phyloP scores from a whole-genome alignment of 1,284 basidiomycete species.

The Heterobasidion occidentale region DNA sequence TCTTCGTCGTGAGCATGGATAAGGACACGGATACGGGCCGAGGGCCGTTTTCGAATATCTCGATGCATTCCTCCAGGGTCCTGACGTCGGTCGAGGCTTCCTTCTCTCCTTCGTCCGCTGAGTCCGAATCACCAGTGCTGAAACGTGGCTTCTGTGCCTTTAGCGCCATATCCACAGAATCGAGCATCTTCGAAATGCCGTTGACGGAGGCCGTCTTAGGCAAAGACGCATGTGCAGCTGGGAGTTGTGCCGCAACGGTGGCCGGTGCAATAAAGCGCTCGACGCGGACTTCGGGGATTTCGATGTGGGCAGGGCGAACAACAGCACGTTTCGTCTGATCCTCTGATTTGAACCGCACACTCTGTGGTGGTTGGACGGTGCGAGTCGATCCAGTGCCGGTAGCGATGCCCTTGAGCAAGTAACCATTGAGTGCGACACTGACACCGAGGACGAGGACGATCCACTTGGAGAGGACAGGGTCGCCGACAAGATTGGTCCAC shows the following conservation, averaged over 20 bases:
- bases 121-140: conserved; percentile 6
- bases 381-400: conserved; percentile 28
- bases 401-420: conserved; percentile 76
- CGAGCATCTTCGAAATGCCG: conserved; percentile 18
- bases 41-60: conserved; percentile 82
- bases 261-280: conserved; percentile 4
- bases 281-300: conserved; percentile 2
- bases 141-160: conserved; percentile 19
- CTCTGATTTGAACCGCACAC: conserved; percentile 36
- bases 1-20: conserved; percentile 84
- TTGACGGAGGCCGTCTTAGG: conserved; percentile 16
- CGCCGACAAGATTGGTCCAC: conserved; percentile 95
- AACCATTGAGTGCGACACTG: conserved; percentile 90
- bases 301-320: background rate
- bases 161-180: conserved; percentile 26
- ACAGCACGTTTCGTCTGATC: conserved; percentile 11
- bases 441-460: conserved; percentile 86
- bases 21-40: conserved; percentile 51
- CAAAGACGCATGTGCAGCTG: conserved; percentile 7
- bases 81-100: conserved; percentile 26
- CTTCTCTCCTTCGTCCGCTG: conserved; percentile 6
- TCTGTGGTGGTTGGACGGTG: conserved; percentile 25
- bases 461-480: conserved; percentile 94
- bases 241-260: conserved; percentile 4
- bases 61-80: conserved; percentile 73